Conservation (phyloP, 345 rosid genomes). For the Populus alba region DNA sequence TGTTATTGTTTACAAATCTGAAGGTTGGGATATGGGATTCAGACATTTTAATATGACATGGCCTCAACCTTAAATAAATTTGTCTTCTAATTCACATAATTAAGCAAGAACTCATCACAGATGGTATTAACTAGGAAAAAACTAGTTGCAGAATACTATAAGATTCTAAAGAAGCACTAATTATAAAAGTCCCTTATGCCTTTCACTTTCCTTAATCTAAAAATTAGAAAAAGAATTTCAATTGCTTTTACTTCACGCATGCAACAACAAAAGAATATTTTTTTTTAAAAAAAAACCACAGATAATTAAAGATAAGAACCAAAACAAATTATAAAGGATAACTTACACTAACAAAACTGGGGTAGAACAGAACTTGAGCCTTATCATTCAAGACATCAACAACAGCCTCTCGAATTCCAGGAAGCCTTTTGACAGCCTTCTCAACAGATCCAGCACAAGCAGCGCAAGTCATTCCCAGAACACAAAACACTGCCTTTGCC, state of each 20-base stretch:
- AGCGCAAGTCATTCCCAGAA: conserved; percentile 80
- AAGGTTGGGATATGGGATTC: background rate
- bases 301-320: no score
- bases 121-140: background rate
- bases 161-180: background rate
- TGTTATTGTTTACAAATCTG: background rate
- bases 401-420: conserved; percentile 69
- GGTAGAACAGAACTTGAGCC: conserved; percentile 68
- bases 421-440: conserved; percentile 83
- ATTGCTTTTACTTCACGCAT: conserved; percentile 1
- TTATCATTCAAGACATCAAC: conserved; percentile 68
- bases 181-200: background rate
- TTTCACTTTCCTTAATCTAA: background rate
- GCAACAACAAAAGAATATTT: background rate
- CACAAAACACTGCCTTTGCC: conserved; percentile 56
- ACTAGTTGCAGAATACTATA: background rate
- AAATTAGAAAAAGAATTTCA: background rate
- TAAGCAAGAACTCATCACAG: background rate
- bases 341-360: conserved; percentile 58
- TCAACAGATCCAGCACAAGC: conserved; percentile 96
- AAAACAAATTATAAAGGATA: background rate
- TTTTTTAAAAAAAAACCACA: no score
- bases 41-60: background rate
- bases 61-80: background rate
- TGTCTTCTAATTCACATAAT: background rate